Conservation (phyloP, 129 eudicot genomes). For the Saussurea involucrata region DNA sequence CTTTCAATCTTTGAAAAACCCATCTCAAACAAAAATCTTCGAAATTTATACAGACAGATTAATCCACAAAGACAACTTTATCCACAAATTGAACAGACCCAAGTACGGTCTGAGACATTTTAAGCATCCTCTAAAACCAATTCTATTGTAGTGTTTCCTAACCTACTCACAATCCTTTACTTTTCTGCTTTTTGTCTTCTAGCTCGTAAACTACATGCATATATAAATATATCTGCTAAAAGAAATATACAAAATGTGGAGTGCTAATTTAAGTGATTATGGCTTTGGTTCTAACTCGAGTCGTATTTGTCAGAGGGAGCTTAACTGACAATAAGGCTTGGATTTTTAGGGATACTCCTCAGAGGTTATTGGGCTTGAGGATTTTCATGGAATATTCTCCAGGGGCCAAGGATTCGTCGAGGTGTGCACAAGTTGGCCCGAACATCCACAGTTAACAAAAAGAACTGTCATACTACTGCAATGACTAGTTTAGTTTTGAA, state of each 20-base stretch:
- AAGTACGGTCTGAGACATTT: too few species aligned
- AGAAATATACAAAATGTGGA: conserved; percentile 20
- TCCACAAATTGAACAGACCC: too few species aligned
- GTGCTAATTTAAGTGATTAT: not conserved
- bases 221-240: conserved; percentile 1
- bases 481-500: conserved; percentile 1
- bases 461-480: not conserved
- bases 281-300: not conserved
- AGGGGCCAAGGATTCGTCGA: too few species aligned
- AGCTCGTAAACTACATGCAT: conserved; percentile 16
- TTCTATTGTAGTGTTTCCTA: not conserved
- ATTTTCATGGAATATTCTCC: too few species aligned
- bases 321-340: too few species aligned
- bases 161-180: conserved; percentile 10
- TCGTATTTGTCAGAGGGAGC: not conserved
- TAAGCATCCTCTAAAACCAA: not conserved
- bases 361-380: too few species aligned
- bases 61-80: too few species aligned
- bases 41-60: too few species aligned
- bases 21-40: too few species aligned
- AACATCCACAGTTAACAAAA: not conserved
- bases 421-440: too few species aligned
- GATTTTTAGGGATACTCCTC: too few species aligned
- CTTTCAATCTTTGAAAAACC: too few species aligned
- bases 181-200: conserved; percentile 2